Evolutionary conservation across 1,284 basidiomycete genomes (phyloP).

Genomic region (Neolentinus lepideus): DNA sequence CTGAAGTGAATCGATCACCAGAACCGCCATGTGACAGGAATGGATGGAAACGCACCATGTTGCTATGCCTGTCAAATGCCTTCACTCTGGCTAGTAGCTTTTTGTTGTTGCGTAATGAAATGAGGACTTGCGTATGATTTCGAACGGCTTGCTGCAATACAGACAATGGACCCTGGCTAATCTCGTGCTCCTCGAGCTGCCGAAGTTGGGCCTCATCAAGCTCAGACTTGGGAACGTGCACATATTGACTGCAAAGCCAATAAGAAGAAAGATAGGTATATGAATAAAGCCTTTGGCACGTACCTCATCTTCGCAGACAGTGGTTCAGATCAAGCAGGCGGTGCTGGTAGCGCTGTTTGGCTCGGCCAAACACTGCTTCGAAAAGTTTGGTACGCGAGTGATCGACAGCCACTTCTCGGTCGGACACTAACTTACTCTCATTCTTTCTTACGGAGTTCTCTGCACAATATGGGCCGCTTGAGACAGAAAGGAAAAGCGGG

Average conservation of each 20-base stretch:
- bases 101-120: slow-evolving; percentile 97
- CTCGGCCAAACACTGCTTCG: not conserved
- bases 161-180: slow-evolving; percentile 94
- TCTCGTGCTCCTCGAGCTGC: slow-evolving; percentile 94
- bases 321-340: not conserved
- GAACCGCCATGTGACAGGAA: not conserved
- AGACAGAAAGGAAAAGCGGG: slow-evolving; percentile 89
- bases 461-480: slow-evolving; percentile 72
- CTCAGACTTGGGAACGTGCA: slow-evolving; percentile 95
- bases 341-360: not conserved
- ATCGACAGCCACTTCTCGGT: slow-evolving; percentile 3
- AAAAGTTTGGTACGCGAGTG: slow-evolving; percentile 1
- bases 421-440: slow-evolving; percentile 4
- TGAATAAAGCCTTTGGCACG: slow-evolving; percentile 7
- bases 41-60: slow-evolving; percentile 69
- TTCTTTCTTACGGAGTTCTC: slow-evolving; percentile 9
- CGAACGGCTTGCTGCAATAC: slow-evolving; percentile 97
- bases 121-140: slow-evolving; percentile 96
- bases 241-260: slow-evolving; percentile 73
- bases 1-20: slow-evolving; percentile 30
- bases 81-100: slow-evolving; percentile 97
- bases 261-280: not conserved
- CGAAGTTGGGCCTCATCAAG: slow-evolving; percentile 95
- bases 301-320: slow-evolving; percentile 24
- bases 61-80: slow-evolving; percentile 97